Percentiles rank a stretch among this genome's conserved stretches.
phyloP scores from a whole-genome alignment of 129 eudicot genomes.

The Artemisia tridentata region DNA sequence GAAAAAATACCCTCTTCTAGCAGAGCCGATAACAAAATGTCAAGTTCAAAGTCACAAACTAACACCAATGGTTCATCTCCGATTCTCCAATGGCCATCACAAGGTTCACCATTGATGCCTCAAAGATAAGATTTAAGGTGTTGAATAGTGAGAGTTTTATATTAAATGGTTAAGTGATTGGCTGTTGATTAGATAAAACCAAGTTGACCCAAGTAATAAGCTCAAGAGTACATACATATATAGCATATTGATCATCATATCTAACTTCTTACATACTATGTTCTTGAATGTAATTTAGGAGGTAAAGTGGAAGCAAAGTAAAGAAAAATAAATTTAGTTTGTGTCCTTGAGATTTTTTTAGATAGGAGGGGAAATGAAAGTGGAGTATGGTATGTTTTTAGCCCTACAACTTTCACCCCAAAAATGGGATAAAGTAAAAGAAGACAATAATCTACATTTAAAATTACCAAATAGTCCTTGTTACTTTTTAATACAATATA shows the following conservation, averaged over 20 bases:
- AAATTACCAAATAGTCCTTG: too few relatives aligned
- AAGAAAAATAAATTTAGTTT: too few relatives aligned
- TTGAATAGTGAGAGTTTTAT: neutral
- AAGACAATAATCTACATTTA: too few relatives aligned
- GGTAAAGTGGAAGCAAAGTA: too few relatives aligned
- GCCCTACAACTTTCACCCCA: too few relatives aligned
- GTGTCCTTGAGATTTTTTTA: too few relatives aligned
- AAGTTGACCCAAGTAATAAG: neutral
- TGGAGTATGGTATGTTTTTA: too few relatives aligned
- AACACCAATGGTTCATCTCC: neutral
- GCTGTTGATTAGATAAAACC: conserved; percentile 14
- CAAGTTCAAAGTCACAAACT: conserved; percentile 15
- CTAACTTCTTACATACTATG: neutral
- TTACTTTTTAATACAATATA: too few relatives aligned
- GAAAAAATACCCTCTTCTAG: conserved; percentile 32
- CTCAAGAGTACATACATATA: neutral
- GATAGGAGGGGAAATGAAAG: too few relatives aligned
- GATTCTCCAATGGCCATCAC: conserved; percentile 3
- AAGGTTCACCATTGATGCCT: conserved; percentile 25
- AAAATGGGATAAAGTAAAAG: too few relatives aligned
- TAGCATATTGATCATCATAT: neutral
- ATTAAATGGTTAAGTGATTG: neutral
- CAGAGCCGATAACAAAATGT: conserved; percentile 3
- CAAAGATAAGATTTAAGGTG: conserved; percentile 1
- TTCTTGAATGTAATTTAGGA: too few relatives aligned